Conservation (phyloP, 225 moss, liverwort and hornwort genomes). For the Polytrichum formosum region DNA sequence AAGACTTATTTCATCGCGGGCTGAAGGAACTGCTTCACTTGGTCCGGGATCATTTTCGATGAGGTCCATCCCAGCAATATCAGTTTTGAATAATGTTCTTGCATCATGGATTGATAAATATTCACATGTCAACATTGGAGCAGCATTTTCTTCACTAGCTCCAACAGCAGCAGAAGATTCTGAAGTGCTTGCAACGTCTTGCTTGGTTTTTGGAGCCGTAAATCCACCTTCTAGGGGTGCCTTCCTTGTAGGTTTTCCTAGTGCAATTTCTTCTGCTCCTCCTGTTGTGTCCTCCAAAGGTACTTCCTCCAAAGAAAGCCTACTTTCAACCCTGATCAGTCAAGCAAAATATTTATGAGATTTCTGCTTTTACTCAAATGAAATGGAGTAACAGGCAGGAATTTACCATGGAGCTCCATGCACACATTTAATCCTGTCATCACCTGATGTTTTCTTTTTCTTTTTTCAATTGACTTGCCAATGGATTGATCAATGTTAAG, state of each 20-base stretch:
- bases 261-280: not conserved
- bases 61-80: not conserved
- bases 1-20: not conserved
- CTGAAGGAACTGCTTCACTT: not conserved
- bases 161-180: not conserved
- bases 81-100: conserved; percentile 8
- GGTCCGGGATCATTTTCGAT: not conserved
- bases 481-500: too few relatives aligned
- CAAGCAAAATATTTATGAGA: conserved; percentile 4
- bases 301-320: conserved; percentile 6
- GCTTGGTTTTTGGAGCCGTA: not conserved
- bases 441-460: not conserved
- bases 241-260: too few relatives aligned
- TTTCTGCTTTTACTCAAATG: not conserved
- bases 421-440: not conserved
- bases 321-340: conserved; percentile 12
- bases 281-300: not conserved
- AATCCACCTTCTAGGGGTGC: not conserved
- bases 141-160: too few relatives aligned
- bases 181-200: conserved; percentile 1
- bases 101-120: conserved; percentile 1
- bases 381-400: too few relatives aligned
- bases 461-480: too few relatives aligned
- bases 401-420: not conserved
- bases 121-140: conserved; percentile 1